Evolutionary conservation across 192 early-diverging fungal genomes (phyloP).

Genomic region (Allomyces arbusculus): DNA sequence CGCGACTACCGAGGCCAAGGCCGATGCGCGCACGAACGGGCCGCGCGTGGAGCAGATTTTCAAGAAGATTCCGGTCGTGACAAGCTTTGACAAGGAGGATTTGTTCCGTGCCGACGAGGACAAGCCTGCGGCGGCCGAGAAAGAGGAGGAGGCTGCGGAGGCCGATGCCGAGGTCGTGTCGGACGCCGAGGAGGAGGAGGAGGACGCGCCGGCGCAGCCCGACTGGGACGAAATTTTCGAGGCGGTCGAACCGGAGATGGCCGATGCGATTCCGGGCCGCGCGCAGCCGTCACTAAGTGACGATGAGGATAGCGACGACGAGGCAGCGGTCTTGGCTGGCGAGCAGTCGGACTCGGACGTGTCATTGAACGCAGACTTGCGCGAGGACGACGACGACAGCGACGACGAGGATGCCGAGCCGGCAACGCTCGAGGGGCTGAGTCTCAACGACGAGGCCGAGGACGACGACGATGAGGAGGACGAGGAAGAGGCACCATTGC

Average conservation of each 20-base stretch:
- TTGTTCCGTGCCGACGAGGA: slow-evolving; percentile 40
- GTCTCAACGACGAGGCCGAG: slow-evolving; percentile 10
- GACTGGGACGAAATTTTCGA: slow-evolving; percentile 83
- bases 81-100: slow-evolving; percentile 70
- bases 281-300: slow-evolving; percentile 6
- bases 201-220: slow-evolving; percentile 21
- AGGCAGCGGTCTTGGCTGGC: not conserved
- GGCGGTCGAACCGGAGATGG: slow-evolving; percentile 25
- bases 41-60: slow-evolving; percentile 60
- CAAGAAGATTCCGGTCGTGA: slow-evolving; percentile 70
- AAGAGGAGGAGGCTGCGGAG: slow-evolving; percentile 30
- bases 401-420: slow-evolving; percentile 10
- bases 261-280: not conserved
- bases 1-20: not conserved
- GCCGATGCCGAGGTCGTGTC: slow-evolving; percentile 16
- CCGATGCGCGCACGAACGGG: not conserved
- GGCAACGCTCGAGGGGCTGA: not conserved
- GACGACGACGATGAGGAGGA: slow-evolving; percentile 12
- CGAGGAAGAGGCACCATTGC: slow-evolving; percentile 6
- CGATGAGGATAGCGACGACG: slow-evolving; percentile 5
- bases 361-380: slow-evolving; percentile 1
- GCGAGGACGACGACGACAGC: slow-evolving; percentile 18
- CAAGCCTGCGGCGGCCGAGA: slow-evolving; percentile 20
- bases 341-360: not conserved
- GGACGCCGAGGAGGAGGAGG: slow-evolving; percentile 10